Base-by-base conservation (phyloP, 2,329 filamentous ascomycete genomes). In the Penicillium paneum region DNA sequence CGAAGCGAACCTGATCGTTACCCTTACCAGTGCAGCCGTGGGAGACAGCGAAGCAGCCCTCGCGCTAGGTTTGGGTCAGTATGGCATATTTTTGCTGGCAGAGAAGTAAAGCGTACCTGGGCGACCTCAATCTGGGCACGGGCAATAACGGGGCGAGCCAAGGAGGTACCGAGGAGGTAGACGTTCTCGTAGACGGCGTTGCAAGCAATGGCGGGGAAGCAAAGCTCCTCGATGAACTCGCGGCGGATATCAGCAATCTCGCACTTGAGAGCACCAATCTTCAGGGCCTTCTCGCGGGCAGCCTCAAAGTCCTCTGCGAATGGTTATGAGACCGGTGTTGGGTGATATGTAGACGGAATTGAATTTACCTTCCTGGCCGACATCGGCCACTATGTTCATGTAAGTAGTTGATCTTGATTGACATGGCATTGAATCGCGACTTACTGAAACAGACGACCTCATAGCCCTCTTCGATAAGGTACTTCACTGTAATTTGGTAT, bases 211-310 rank as follows among this genome's bases (percentile, higher is more conserved):
- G 90, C 89, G 49, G 83, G 86, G 82, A 87, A 92, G 79, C 87
- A 88, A 41, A 94, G 81, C 78, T 93, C 83, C 65, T 91, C 87
- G 63, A 94, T 83, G 67, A 94, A 92, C 74, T 90, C 87, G 59
- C 68, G 80, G 66, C 85, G 83, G 51, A 93, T 80, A 71, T 94
- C 77, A 59, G 79, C 75, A 61, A 85, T 79, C 60, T 81, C 71
- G 72, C 86, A 83, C 76, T 83, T 82, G 75, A 82, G 77, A 21
- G 87, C 87, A 66, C 87, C 87, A 60, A 90, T 83, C 73, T 82
- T 82, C 59, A 84, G 55, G 51, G 87, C 88, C 81, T 92, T 91
- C 69, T 82, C 81, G 75, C 88, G 83, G 55, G 88, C 89, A 55
- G 81, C 86, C 42, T 83, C 82, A 70, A 84, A 91, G 75, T 91